Evolutionary conservation across 2,329 filamentous ascomycete genomes (phyloP).

Genomic region (Myriosclerotinia duriaeana): DNA sequence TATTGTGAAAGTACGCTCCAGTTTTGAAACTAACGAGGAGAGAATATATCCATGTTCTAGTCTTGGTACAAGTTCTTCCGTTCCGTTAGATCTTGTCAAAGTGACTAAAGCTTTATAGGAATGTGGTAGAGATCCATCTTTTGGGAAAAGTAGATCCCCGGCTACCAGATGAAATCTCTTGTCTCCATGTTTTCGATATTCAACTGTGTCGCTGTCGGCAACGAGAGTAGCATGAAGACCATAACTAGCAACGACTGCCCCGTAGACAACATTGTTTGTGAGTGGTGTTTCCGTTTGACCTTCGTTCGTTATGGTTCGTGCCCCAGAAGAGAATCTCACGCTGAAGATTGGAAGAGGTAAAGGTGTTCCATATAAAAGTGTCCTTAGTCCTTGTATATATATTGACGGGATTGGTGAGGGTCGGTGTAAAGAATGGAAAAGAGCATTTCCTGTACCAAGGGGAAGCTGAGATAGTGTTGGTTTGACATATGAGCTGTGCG

Average conservation of each 20-base stretch:
- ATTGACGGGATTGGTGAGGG: constrained; percentile 48
- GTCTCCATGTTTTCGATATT: constrained; percentile 73
- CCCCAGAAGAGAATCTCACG: constrained; percentile 59
- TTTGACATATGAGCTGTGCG: constrained; percentile 31
- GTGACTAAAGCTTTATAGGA: constrained; percentile 55
- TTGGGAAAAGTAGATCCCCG: constrained; percentile 65
- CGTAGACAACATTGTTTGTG: constrained; percentile 51
- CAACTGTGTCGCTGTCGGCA: constrained; percentile 83
- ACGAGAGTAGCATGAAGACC: constrained; percentile 87
- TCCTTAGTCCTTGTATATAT: constrained; percentile 49
- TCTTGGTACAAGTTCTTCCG: constrained; percentile 41
- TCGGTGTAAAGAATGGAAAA: constrained; percentile 59
- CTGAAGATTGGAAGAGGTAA: constrained; percentile 61
- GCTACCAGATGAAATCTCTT: constrained; percentile 85
- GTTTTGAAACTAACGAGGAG: constrained; percentile 71
- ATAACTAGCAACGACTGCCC: constrained; percentile 85
- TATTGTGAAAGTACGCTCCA: constrained; percentile 80
- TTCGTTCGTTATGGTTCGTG: constrained; percentile 46
- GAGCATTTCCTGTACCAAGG: constrained; percentile 64
- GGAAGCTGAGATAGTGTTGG: constrained; percentile 57
- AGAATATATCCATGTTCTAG: constrained; percentile 73
- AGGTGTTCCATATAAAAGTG: constrained; percentile 58
- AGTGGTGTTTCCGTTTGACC: constrained; percentile 34
- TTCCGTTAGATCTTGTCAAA: constrained; percentile 32
- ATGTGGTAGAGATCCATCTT: constrained; percentile 51